Evolutionary conservation across 1,284 basidiomycete genomes (phyloP), one percentile per base, ranked within the genome.

Genomic region (Cystobasidiaceae sp.): DNA sequence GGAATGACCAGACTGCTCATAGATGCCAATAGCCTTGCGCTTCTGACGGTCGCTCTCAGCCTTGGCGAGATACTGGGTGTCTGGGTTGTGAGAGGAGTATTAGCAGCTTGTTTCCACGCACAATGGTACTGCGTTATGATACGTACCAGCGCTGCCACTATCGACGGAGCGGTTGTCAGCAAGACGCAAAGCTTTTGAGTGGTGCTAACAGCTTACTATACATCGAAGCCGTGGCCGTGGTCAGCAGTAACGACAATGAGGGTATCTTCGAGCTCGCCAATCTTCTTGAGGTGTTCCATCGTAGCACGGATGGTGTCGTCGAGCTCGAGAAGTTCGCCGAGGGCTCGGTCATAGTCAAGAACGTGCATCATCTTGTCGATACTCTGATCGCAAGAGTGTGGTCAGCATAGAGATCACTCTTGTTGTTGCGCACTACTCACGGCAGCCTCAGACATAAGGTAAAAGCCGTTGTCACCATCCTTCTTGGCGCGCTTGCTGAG

Each of bases 371-470:
- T 59, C 71, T 79, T 78, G 75, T 78, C 79, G 60, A 76, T 73
- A 0, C 37, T 39, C 37, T 39, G 37, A 39, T 39, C 11, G 37
- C 11, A 39, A 39, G n/a, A n/a, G 11, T n/a, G 37, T 11, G n/a
- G 11, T 39, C 11, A 11, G n/a, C n/a, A n/a, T 39, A 39, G n/a
- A n/a, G 37, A n/a, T 39, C 37, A 39, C 11, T 11, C 11, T 11
- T 39, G n/a, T 39, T 39, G 37, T 39, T n/a, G n/a, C 37, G 37
- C n/a, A n/a, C 37, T n/a, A 39, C 37, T 11, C n/a, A 63, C 67
- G 7, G 79, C 79, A 17, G 79, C 79, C 71, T 80, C 79, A 34
- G 74, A 75, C 77, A 80, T 78, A 55, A 79, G 71, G 64, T 78
- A 72, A 71, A 75, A 80, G 7, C 76, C 76, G 17, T 68, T 61